Base-by-base conservation (phyloP, 2,329 filamentous ascomycete species). In the Cladorrhinum sp. region DNA sequence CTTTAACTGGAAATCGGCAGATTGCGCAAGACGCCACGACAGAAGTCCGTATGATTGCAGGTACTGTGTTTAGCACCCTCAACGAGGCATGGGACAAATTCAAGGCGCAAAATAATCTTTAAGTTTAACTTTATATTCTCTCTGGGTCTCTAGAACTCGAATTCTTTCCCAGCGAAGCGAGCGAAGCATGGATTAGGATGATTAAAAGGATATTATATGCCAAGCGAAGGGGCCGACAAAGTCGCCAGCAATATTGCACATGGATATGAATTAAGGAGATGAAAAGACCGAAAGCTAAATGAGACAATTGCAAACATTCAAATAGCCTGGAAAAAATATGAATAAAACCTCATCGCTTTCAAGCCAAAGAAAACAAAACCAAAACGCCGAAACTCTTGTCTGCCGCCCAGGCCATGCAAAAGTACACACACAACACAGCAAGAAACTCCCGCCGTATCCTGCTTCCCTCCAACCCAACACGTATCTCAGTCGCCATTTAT, bases 51-150 rank as follows among this genome's bases (percentile, higher is more conserved):
- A 84, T 90, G 75, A 86, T 89, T 70, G 85, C 86, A 0, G 85
- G 79, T 0, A 77, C 82, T 9, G 85, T 90, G 7, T 90, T 90
- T 70, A 83, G 82, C 60, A 87, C 86, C 36, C 75, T 90, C 51
- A 90, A 90, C 69, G 87, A 90, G 76, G 86, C 85, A 61, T 89
- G 87, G 87, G 87, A 89, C 71, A 88, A 87, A 72, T 90, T 90
- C 72, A 89, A 88, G 74, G 76, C 80, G 41, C 85, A 89, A 67
- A 90, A 90, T 69, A 83, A 83, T 45, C 76, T 89, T 72, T 88
- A 73, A 72, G 20, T 10, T 36, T 38, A n/a, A 20, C 16, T 27
- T 3, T 38, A 5, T 32, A 45, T 18, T 12, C n/a, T 22, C 16
- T 22, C 10, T 13, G 16, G 41, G 41, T 20, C 10, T 7, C 20